A percentile compares a stretch with the other conserved stretches of the same genome.
These are phyloP conservation scores for Aspergillus sp. DNA, from an alignment of 2,329 filamentous ascomycete species.

Conservation along the genomic window DNA sequence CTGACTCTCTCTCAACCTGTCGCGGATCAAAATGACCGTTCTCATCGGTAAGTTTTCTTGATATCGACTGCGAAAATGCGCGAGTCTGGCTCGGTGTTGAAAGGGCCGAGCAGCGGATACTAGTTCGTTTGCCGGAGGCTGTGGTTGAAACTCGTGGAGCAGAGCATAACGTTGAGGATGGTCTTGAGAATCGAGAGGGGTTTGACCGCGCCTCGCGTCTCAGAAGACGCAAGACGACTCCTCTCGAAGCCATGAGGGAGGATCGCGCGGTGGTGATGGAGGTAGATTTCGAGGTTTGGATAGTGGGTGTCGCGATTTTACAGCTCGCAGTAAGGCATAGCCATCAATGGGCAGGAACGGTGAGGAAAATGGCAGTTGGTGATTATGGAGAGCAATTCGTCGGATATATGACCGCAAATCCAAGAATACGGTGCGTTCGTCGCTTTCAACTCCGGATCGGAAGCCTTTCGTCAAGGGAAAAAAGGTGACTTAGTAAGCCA, in stretches of 20 bases:
- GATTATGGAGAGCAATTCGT: neutral
- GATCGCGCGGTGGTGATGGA: slow-evolving; percentile 1
- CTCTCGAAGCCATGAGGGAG: slow-evolving; percentile 42
- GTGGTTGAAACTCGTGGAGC: slow-evolving; percentile 22
- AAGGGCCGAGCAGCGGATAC: slow-evolving; percentile 20
- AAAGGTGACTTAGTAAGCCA: slow-evolving; percentile 12
- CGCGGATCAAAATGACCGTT: slow-evolving; percentile 65
- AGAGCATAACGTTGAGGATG: slow-evolving; percentile 23
- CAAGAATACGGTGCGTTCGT: neutral
- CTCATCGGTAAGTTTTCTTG: slow-evolving; percentile 42
- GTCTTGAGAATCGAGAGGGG: slow-evolving; percentile 28
- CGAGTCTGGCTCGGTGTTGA: slow-evolving; percentile 35
- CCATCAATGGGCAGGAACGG: neutral
- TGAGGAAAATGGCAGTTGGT: neutral
- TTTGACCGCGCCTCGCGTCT: slow-evolving; percentile 39
- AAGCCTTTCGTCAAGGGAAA: neutral
- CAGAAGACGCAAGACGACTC: slow-evolving; percentile 41
- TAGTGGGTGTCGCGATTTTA: slow-evolving; percentile 9
- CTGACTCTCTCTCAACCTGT: slow-evolving; percentile 78
- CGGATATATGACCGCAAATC: neutral
- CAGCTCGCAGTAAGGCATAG: slow-evolving; percentile 16
- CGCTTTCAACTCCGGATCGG: neutral
- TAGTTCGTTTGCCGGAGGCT: slow-evolving; percentile 17
- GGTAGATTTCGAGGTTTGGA: slow-evolving; percentile 1
- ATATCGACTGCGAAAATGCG: slow-evolving; percentile 46